phyloP scores from a whole-genome alignment of 75 land plant species.

The Adiantum capillusveneris region DNA sequence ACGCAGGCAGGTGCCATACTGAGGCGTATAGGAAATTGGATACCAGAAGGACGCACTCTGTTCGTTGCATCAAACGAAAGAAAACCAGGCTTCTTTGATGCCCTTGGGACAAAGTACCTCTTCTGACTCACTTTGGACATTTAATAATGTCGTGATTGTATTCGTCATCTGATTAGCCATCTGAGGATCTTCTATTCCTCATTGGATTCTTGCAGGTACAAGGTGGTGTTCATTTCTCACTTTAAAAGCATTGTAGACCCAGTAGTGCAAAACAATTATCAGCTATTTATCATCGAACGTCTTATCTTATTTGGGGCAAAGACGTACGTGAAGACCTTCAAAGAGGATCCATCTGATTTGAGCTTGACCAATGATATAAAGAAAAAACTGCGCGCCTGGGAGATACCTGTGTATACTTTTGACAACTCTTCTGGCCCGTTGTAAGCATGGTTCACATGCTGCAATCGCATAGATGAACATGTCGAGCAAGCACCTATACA shows the following conservation, averaged over 20 bases:
- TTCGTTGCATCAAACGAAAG: slow-evolving; percentile 93
- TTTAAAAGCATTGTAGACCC: slow-evolving; percentile 64
- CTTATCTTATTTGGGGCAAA: slow-evolving; percentile 63
- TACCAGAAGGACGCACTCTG: slow-evolving; percentile 73
- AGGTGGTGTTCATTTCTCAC: slow-evolving; percentile 59
- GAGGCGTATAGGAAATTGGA: slow-evolving; percentile 56
- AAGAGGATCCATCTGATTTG: slow-evolving; percentile 60
- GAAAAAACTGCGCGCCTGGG: slow-evolving; percentile 63
- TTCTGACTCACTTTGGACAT: no score
- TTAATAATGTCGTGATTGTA: no score
- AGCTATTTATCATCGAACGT: slow-evolving; percentile 85
- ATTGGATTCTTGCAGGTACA: slow-evolving; percentile 45
- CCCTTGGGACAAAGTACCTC: slow-evolving; percentile 64
- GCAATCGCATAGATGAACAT: no score
- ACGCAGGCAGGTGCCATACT: slow-evolving; percentile 72
- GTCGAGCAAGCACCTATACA: no score
- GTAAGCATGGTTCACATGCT: no score
- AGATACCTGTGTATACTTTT: slow-evolving; percentile 58
- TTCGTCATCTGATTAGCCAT: no score
- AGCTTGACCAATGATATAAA: slow-evolving; percentile 86
- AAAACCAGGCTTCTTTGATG: slow-evolving; percentile 62
- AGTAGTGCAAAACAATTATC: slow-evolving; percentile 71
- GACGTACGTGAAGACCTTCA: slow-evolving; percentile 66
- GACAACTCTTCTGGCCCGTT: slow-evolving; percentile 12
- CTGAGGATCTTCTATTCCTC: no score